A percentile compares a stretch with the other conserved stretches of the same genome.
Evolutionary conservation across 257 asterid genomes (phyloP).

Genomic region (Gentiana straminea): DNA sequence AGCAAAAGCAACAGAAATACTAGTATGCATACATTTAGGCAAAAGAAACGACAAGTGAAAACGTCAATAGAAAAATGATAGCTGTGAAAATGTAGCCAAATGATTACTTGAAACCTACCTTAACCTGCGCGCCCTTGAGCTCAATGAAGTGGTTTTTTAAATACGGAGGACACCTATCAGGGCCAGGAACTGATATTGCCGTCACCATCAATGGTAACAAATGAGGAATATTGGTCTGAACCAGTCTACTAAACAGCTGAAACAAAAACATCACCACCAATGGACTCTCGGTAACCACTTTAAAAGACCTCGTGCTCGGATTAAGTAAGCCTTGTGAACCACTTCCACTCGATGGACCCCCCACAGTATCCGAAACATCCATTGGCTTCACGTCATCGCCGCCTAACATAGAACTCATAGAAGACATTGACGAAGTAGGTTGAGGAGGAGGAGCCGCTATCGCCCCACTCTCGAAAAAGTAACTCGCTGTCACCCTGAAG

Average conservation of each 20-base stretch:
- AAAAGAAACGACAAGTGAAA: neutral
- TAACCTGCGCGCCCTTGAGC: constrained; percentile 95
- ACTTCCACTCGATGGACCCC: constrained; percentile 54
- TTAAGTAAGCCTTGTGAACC: constrained; percentile 70
- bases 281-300: constrained; percentile 97
- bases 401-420: constrained; percentile 52
- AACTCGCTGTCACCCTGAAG: constrained; percentile 77
- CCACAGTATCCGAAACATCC: constrained; percentile 71
- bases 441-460: constrained; percentile 72
- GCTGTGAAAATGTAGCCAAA: neutral
- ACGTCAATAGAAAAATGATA: neutral
- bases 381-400: constrained; percentile 83
- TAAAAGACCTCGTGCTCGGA: constrained; percentile 96
- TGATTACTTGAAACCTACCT: constrained; percentile 37
- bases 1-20: neutral
- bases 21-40: neutral
- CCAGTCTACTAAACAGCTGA: constrained; percentile 90
- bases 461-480: constrained; percentile 94
- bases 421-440: constrained; percentile 44
- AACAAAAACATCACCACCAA: constrained; percentile 96
- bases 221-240: constrained; percentile 94
- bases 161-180: constrained; percentile 82
- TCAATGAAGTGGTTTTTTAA: constrained; percentile 83
- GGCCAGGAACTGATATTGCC: constrained; percentile 96
- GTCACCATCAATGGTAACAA: constrained; percentile 89